phyloP scores from a whole-genome alignment of 108 stramenopile species.

The Epithemia pelagica region DNA sequence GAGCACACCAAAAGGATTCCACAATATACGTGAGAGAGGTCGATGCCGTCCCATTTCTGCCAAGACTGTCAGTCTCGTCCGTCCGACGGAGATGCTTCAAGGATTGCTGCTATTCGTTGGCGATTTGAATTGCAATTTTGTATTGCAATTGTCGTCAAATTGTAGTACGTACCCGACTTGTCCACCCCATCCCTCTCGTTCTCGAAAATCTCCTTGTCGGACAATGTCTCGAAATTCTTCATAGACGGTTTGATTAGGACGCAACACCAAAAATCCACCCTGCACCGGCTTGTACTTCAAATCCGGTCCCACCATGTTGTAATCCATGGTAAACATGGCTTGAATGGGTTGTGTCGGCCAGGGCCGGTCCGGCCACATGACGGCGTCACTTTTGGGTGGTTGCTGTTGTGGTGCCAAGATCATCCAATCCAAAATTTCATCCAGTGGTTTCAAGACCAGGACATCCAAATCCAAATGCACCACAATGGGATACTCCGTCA shows the following conservation, averaged over 20 bases:
- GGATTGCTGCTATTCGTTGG: no score
- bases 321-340: conserved; percentile 71
- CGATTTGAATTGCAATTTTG: no score
- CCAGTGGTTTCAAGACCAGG: conserved; percentile 76
- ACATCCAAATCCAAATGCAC: conserved; percentile 94
- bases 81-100: no score
- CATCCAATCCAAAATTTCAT: conserved; percentile 59
- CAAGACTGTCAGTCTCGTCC: no score
- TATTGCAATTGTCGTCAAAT: no score
- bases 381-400: not conserved
- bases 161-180: conserved; percentile 45
- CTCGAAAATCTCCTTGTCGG: conserved; percentile 24
- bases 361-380: conserved; percentile 31
- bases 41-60: no score
- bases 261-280: conserved; percentile 88
- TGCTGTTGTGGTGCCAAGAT: not conserved
- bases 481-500: conserved; percentile 80
- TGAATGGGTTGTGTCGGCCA: conserved; percentile 27
- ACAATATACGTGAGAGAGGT: no score
- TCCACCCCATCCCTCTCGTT: conserved; percentile 66
- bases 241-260: conserved; percentile 60
- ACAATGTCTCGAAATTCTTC: conserved; percentile 78
- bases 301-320: conserved; percentile 50
- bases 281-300: conserved; percentile 61
- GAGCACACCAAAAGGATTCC: no score